These are phyloP conservation scores for Epicoccum nigrum DNA, from an alignment of 2,329 filamentous ascomycete species.

Conservation along the genomic window DNA sequence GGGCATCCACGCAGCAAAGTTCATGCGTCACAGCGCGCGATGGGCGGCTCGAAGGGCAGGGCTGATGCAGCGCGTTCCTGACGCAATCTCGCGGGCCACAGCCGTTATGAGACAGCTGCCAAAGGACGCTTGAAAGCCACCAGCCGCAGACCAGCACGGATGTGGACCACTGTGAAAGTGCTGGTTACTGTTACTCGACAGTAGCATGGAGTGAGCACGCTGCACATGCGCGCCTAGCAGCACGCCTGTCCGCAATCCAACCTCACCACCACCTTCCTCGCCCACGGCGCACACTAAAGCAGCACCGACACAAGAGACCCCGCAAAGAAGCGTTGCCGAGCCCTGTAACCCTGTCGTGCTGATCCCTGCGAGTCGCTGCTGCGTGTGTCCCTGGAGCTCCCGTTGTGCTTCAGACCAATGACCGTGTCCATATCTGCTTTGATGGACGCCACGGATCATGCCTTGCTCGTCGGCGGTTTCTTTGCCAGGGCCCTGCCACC, in stretches of 20 bases:
- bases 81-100: conserved; percentile 49
- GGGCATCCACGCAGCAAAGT: conserved; percentile 27
- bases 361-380: conserved; percentile 34
- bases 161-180: conserved; percentile 21
- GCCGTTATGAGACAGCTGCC: conserved; percentile 45
- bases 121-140: conserved; percentile 35
- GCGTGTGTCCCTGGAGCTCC: conserved; percentile 47
- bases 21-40: conserved; percentile 44
- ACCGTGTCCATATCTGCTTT: conserved; percentile 42
- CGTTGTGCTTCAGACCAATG: conserved; percentile 48
- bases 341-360: conserved; percentile 35
- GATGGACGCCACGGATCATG: conserved; percentile 47
- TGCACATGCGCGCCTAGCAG: conserved; percentile 31
- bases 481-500: conserved; percentile 44
- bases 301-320: conserved; percentile 43
- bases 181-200: conserved; percentile 42
- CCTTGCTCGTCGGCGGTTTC: conserved; percentile 50
- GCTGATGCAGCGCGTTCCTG: conserved; percentile 51
- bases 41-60: conserved; percentile 48
- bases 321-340: conserved; percentile 53
- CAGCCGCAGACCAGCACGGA: conserved; percentile 30
- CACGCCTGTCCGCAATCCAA: conserved; percentile 22
- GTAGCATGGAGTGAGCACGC: conserved; percentile 31
- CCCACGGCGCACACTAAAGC: conserved; percentile 33
- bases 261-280: conserved; percentile 29